Evolutionary conservation across 345 rosid species (phyloP).

Genomic region (Acer negundo): DNA sequence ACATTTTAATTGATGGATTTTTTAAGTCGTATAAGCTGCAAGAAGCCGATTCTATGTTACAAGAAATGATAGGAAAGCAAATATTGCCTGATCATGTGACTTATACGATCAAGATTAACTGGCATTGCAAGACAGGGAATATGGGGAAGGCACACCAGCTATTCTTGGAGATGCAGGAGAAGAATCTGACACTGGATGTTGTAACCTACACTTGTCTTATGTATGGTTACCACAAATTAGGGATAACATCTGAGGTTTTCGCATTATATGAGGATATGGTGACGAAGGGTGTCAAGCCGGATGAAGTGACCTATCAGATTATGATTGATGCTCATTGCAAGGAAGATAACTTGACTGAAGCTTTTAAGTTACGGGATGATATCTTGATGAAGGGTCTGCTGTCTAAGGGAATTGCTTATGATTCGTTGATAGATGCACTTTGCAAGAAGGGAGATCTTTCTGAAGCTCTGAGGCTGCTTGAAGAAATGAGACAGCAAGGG

Average conservation of each 20-base stretch:
- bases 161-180: slow-evolving; percentile 28
- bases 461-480: background rate
- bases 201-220: slow-evolving; percentile 37
- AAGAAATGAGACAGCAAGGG: slow-evolving; percentile 9
- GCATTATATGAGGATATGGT: slow-evolving; percentile 33
- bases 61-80: slow-evolving; percentile 27
- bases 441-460: slow-evolving; percentile 18
- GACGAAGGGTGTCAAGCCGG: slow-evolving; percentile 28
- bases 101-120: slow-evolving; percentile 30
- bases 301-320: slow-evolving; percentile 20
- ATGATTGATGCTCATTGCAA: slow-evolving; percentile 36
- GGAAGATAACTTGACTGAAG: slow-evolving; percentile 18
- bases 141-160: slow-evolving; percentile 31
- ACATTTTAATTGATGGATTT: slow-evolving; percentile 30
- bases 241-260: slow-evolving; percentile 27
- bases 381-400: slow-evolving; percentile 10
- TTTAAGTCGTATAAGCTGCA: slow-evolving; percentile 20
- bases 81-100: slow-evolving; percentile 35
- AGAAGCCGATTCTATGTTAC: slow-evolving; percentile 30
- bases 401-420: slow-evolving; percentile 13
- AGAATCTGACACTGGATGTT: slow-evolving; percentile 29
- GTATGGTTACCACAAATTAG: slow-evolving; percentile 29
- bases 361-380: slow-evolving; percentile 15
- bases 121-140: slow-evolving; percentile 30
- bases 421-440: slow-evolving; percentile 8